These are phyloP conservation scores for Entoloma clypeatum DNA, from an alignment of 1,284 basidiomycete species.

Conservation along the genomic window DNA sequence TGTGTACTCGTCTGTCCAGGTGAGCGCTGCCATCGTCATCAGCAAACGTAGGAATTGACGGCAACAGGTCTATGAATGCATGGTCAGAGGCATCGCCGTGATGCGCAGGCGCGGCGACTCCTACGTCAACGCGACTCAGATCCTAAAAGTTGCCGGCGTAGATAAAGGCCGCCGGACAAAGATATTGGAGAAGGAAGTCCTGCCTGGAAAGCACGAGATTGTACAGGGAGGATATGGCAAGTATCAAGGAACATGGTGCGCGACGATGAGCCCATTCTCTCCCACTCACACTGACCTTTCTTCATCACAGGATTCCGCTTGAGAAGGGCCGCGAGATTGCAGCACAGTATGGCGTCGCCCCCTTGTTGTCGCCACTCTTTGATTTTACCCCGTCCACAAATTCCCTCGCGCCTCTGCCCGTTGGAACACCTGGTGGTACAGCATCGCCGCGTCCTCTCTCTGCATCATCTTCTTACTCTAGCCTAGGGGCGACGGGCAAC, in stretches of 20 bases:
- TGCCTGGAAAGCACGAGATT: conserved; percentile 96
- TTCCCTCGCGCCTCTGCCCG: conserved; percentile 57
- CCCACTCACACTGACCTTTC: neutral
- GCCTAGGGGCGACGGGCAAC: conserved; percentile 36
- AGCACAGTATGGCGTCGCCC: conserved; percentile 83
- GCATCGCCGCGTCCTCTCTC: conserved; percentile 50
- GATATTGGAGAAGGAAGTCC: conserved; percentile 97
- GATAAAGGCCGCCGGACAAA: conserved; percentile 96
- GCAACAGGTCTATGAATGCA: conserved; percentile 87
- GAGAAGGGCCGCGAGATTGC: conserved; percentile 89
- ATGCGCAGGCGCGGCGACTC: conserved; percentile 95
- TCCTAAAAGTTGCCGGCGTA: conserved; percentile 97
- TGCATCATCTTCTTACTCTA: conserved; percentile 49
- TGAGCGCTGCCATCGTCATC: conserved; percentile 26
- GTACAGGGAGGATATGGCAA: conserved; percentile 99
- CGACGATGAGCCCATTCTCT: conserved; percentile 9
- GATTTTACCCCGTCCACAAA: conserved; percentile 84
- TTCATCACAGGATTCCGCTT: conserved; percentile 76
- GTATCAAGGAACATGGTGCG: conserved; percentile 98
- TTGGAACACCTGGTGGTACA: conserved; percentile 43
- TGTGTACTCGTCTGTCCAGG: conserved; percentile 84
- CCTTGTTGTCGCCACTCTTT: conserved; percentile 83
- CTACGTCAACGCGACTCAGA: conserved; percentile 97
- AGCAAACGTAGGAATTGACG: conserved; percentile 23
- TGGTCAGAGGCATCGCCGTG: conserved; percentile 97